Evolutionary conservation across 106 monocot species (phyloP).

Genomic region (Dendrobium officinale): DNA sequence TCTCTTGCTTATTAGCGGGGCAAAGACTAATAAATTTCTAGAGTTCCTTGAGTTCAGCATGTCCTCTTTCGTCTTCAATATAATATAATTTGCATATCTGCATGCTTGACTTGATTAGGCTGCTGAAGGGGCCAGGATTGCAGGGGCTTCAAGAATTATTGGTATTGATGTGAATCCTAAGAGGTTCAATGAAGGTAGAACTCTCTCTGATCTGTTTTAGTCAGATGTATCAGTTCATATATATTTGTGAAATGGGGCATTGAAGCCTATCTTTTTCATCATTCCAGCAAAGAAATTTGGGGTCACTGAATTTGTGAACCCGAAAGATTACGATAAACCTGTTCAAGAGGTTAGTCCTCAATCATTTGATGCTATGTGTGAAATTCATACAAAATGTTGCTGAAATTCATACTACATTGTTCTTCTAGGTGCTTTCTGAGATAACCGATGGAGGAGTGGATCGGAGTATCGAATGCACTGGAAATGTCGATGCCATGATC

Average conservation of each 20-base stretch:
- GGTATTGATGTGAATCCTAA: slow-evolving; percentile 59
- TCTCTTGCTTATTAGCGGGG: too few relatives aligned
- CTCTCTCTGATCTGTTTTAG: background rate
- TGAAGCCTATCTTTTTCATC: background rate
- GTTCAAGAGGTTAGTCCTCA: slow-evolving; percentile 61
- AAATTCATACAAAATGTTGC: too few relatives aligned
- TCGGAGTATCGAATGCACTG: slow-evolving; percentile 68
- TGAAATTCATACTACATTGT: background rate
- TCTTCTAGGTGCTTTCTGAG: slow-evolving; percentile 51
- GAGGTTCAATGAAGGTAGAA: slow-evolving; percentile 35
- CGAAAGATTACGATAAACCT: slow-evolving; percentile 57
- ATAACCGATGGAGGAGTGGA: slow-evolving; percentile 82
- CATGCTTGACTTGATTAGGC: slow-evolving; percentile 25
- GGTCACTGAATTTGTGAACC: slow-evolving; percentile 63
- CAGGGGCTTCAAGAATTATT: slow-evolving; percentile 68
- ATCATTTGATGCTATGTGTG: background rate
- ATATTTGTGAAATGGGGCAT: background rate
- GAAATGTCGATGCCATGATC: slow-evolving; percentile 72
- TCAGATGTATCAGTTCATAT: background rate
- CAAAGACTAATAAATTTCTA: too few relatives aligned
- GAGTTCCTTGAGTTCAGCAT: too few relatives aligned
- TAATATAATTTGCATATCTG: background rate
- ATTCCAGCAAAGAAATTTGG: slow-evolving; percentile 72
- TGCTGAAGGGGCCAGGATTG: slow-evolving; percentile 60
- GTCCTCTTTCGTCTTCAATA: background rate